phyloP scores from a whole-genome alignment of 2,329 filamentous ascomycete species.

The Fusarium gaditjirri region DNA sequence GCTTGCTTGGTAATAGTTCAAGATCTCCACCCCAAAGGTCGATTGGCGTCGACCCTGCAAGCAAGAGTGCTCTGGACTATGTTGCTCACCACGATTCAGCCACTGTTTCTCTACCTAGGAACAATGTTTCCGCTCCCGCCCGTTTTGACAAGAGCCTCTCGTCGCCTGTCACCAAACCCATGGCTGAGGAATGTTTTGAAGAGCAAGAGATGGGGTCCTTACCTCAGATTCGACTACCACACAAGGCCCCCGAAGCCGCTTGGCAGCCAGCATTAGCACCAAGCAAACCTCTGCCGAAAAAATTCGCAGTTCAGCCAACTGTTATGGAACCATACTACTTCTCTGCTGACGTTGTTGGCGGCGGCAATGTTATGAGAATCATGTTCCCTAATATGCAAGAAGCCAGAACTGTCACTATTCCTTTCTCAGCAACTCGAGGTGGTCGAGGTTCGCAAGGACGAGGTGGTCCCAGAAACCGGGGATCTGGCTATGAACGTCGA shows the following conservation, averaged over 20 bases:
- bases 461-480: conserved; percentile 46
- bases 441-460: conserved; percentile 44
- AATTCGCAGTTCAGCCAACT: conserved; percentile 56
- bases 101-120: conserved; percentile 74
- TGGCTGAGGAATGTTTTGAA: conserved; percentile 83
- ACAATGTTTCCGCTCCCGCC: conserved; percentile 11
- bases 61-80: conserved; percentile 73
- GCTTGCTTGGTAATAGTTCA: conserved; percentile 71
- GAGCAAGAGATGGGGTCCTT: conserved; percentile 83
- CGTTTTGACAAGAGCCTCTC: conserved; percentile 53
- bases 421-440: conserved; percentile 49
- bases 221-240: conserved; percentile 76
- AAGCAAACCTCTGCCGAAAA: conserved; percentile 64
- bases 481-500: conserved; percentile 45
- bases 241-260: conserved; percentile 68
- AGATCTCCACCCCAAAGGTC: conserved; percentile 69
- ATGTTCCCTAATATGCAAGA: conserved; percentile 56
- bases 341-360: conserved; percentile 47
- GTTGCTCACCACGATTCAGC: conserved; percentile 60
- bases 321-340: conserved; percentile 52
- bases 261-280: conserved; percentile 69
- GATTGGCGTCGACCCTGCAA: conserved; percentile 73
- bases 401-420: conserved; percentile 52
- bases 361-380: conserved; percentile 53
- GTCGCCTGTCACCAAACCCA: conserved; percentile 69